Conservation (phyloP, 495 filamentous ascomycete genomes). For the Haplographium delicatum region DNA sequence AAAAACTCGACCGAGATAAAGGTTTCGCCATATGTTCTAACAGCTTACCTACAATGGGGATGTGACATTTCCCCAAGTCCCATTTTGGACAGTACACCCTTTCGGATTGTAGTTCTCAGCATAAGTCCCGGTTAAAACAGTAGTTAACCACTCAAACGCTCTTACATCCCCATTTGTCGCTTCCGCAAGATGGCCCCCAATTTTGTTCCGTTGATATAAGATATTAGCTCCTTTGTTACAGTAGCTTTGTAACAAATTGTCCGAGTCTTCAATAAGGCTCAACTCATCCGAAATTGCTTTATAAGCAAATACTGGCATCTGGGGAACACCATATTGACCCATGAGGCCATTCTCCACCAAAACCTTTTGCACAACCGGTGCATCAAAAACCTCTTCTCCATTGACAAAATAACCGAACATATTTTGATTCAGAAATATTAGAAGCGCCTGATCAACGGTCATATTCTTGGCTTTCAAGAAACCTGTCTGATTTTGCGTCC, state of each 20-base stretch:
- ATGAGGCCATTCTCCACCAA: slow-evolving; percentile 30
- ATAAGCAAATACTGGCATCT: slow-evolving; percentile 44
- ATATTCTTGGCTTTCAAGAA: not conserved
- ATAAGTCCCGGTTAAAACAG: too few relatives aligned
- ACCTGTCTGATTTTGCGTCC: not conserved
- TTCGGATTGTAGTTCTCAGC: too few relatives aligned
- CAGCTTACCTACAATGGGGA: too few relatives aligned
- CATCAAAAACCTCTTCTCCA: slow-evolving; percentile 26
- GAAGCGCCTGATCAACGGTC: not conserved
- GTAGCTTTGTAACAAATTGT: slow-evolving; percentile 35
- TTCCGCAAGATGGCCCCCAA: not conserved
- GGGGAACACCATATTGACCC: slow-evolving; percentile 37
- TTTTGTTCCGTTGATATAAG: slow-evolving; percentile 33
- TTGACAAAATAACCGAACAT: slow-evolving; percentile 36
- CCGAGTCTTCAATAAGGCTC: slow-evolving; percentile 35
- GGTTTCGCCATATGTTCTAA: too few relatives aligned
- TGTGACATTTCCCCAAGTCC: too few relatives aligned
- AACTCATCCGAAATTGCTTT: slow-evolving; percentile 45
- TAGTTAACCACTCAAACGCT: not conserved
- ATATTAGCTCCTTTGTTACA: slow-evolving; percentile 33
- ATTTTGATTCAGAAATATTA: slow-evolving; percentile 28
- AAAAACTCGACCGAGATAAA: too few relatives aligned
- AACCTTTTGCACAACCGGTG: slow-evolving; percentile 15
- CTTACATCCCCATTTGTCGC: not conserved
- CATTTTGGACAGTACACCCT: too few relatives aligned